Percentiles rank a stretch among this genome's conserved stretches.
These are phyloP conservation scores for Ceriops zippeliana DNA, from an alignment of 345 rosid species.

Conservation along the genomic window DNA sequence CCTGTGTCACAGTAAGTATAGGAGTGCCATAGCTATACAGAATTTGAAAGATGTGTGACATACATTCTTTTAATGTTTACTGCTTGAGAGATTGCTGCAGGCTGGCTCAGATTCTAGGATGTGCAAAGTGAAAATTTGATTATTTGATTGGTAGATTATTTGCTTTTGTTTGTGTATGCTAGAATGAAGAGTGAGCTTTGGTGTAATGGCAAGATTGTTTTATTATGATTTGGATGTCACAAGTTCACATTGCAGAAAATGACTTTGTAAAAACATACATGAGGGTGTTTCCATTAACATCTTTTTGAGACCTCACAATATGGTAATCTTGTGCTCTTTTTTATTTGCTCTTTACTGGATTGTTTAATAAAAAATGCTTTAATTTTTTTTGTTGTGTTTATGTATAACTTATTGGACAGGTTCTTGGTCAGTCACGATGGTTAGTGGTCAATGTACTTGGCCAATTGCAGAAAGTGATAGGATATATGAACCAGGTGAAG, in stretches of 20 bases:
- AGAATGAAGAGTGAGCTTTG: too few species aligned
- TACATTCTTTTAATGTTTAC: neutral
- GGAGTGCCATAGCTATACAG: constrained; percentile 1
- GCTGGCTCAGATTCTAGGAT: neutral
- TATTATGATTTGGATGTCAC: too few species aligned
- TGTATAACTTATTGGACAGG: constrained; percentile 18
- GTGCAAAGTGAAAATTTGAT: neutral
- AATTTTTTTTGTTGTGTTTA: constrained; percentile 7
- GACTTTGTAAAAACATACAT: too few species aligned
- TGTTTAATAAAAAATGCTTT: neutral
- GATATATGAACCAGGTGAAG: neutral
- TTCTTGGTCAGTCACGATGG: neutral
- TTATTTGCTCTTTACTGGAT: neutral
- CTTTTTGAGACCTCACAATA: too few species aligned
- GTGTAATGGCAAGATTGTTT: too few species aligned
- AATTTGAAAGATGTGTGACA: constrained; percentile 10
- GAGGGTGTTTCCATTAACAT: too few species aligned
- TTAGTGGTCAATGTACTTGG: neutral
- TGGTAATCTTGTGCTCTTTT: neutral
- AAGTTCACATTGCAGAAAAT: too few species aligned
- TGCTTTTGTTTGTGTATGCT: neutral
- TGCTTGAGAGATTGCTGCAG: neutral
- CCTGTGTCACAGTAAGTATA: constrained; percentile 3
- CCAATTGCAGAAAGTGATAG: neutral
- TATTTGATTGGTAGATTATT: constrained; percentile 17